Evolutionary conservation across 2,329 filamentous ascomycete genomes (phyloP), one percentile per base, ranked within the genome.

Genomic region (Cercospora brassicicola): DNA sequence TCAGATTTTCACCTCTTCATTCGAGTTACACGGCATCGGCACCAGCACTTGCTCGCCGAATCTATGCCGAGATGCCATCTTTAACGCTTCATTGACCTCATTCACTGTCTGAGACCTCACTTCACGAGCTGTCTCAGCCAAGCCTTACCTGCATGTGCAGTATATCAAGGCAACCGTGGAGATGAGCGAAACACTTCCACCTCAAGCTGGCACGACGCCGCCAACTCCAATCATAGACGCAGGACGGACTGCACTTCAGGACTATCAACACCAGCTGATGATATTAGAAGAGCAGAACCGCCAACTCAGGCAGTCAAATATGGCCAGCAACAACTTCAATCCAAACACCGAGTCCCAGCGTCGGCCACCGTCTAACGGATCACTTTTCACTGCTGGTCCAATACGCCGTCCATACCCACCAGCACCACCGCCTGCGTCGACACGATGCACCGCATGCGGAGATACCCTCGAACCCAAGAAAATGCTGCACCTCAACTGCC

Each of bases 401-500:
- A 7, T 51, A 23, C 18, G 45, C 18, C 45, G 20, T 23, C 18
- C 18, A 51, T 26, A 51, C 20, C 45, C 45, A 4, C 45, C 45
- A 13, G 9, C 45, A 51, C 45, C 9, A n/a, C 18, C 62, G 33
- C 31, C 45, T 18, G 23, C 45, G 48, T 7, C 66, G 18, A 13
- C 66, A 26, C 31, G 15, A 15, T 68, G 66, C 33, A n/a, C 23
- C 45, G 48, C 57, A 39, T 68, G 66, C 28, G 48, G 59, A 20
- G 66, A 68, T 9, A 15, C 36, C 13, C 39, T 28, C 13, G 42
- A 28, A 4, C 39, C 56, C 26, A 13, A 61, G n/a, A 9, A 62
- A 48, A 20, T 63, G 11, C 48, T 68, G 7, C 51, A 59, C 26
- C 77, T 56, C 61, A 30, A 33, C 36, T 69, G 67, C 60, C 30